Conservation (phyloP, 78 protist genomes). For the Tieghemostelium lacteum region DNA sequence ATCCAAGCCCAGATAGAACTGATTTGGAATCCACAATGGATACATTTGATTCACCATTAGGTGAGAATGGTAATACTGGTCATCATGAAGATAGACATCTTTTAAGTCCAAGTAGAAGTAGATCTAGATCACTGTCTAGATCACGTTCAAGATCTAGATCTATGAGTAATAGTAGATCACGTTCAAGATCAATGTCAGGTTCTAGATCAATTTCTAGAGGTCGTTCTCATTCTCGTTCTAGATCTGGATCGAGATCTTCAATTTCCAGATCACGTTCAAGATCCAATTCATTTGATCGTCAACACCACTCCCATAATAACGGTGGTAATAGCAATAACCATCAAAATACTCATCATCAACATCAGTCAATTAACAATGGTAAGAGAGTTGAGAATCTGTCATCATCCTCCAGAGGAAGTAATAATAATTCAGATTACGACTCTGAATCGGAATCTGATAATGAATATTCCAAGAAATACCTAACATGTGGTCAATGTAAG, state of each 20-base stretch:
- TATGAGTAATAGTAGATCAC: slow-evolving; percentile 26
- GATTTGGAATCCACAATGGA: slow-evolving; percentile 37
- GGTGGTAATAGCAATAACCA: not conserved
- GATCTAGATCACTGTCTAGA: slow-evolving; percentile 6
- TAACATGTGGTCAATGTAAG: slow-evolving; percentile 8
- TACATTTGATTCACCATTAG: slow-evolving; percentile 32
- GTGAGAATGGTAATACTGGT: not conserved
- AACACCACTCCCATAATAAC: not conserved
- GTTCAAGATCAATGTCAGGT: not conserved
- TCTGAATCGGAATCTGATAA: slow-evolving; percentile 40
- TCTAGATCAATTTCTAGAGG: slow-evolving; percentile 4
- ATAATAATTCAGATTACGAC: slow-evolving; percentile 50
- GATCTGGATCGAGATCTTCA: not conserved
- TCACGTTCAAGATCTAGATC: slow-evolving; percentile 1
- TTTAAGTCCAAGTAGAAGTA: slow-evolving; percentile 28
- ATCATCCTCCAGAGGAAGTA: no score
- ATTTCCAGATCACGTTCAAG: not conserved
- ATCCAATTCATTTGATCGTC: not conserved
- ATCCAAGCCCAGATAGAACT: slow-evolving; percentile 41
- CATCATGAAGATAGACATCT: slow-evolving; percentile 4
- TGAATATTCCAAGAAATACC: slow-evolving; percentile 6
- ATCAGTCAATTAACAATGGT: not conserved
- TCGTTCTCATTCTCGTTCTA: slow-evolving; percentile 4
- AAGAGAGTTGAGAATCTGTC: not conserved
- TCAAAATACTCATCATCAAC: not conserved